Conservation (phyloP, 331 rosid species). For the Quercus tomentella region DNA sequence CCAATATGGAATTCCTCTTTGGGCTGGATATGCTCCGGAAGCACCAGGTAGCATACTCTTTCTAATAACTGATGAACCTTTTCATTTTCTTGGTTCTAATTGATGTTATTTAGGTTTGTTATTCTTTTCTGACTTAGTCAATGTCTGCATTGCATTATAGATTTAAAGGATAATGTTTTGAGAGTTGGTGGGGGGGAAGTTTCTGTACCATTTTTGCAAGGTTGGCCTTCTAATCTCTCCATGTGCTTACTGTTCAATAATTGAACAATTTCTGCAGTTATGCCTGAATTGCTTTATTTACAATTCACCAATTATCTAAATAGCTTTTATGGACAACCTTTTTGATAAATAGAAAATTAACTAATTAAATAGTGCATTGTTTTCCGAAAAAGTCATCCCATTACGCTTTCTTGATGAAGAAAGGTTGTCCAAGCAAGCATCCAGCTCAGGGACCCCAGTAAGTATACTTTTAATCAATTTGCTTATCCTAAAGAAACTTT, state of each 20-base stretch:
- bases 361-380: not conserved
- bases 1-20: constrained; percentile 95
- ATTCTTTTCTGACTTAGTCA: constrained; percentile 17
- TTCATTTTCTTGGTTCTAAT: constrained; percentile 4
- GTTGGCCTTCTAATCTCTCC: constrained; percentile 33
- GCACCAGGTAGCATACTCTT: constrained; percentile 63
- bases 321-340: constrained; percentile 2
- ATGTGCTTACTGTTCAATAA: not conserved
- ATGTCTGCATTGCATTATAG: constrained; percentile 72
- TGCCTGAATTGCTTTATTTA: constrained; percentile 11
- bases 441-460: constrained; percentile 68
- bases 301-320: not conserved
- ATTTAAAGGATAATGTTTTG: constrained; percentile 76
- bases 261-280: not conserved
- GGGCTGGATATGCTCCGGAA: constrained; percentile 97
- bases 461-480: constrained; percentile 16
- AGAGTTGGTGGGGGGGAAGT: constrained; percentile 98
- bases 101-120: not conserved
- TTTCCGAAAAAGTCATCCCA: constrained; percentile 88
- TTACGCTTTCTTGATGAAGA: constrained; percentile 62
- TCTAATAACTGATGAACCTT: not conserved
- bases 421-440: constrained; percentile 52
- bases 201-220: constrained; percentile 87
- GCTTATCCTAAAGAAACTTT: constrained; percentile 3
- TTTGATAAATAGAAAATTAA: not conserved